Evolutionary conservation across 140 eudicot genomes (phyloP).

Genomic region (Ambrosia hybrid): DNA sequence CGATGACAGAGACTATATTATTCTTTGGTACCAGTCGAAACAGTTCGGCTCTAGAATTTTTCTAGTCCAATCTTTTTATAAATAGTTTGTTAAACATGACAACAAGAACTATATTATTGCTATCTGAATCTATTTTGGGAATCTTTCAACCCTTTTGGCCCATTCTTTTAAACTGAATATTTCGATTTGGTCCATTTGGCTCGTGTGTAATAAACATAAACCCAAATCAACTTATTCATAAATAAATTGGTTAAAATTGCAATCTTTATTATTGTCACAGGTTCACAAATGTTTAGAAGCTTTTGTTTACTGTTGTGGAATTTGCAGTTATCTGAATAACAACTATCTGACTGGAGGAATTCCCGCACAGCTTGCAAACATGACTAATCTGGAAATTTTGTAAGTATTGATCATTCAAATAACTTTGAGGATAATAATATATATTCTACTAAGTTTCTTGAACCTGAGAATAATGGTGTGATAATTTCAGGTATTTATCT

Average conservation of each 20-base stretch:
- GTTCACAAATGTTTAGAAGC: neutral
- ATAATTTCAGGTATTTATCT: constrained; percentile 63
- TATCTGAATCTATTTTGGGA: no score
- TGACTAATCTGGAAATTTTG: constrained; percentile 86
- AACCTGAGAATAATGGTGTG: constrained; percentile 19
- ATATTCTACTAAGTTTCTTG: neutral
- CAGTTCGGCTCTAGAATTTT: no score
- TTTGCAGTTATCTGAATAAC: constrained; percentile 55
- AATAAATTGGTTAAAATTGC: neutral
- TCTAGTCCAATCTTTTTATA: no score
- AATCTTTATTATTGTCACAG: neutral
- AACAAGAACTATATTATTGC: no score
- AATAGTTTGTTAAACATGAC: no score
- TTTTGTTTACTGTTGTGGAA: constrained; percentile 12
- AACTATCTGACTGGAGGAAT: constrained; percentile 83
- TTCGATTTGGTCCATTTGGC: neutral
- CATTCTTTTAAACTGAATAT: neutral
- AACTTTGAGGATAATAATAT: neutral
- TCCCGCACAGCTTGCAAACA: constrained; percentile 87
- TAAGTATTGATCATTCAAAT: constrained; percentile 33
- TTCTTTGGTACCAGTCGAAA: neutral
- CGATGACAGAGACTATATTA: neutral
- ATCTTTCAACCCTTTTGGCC: neutral
- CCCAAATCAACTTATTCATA: neutral
- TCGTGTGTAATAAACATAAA: neutral